These are phyloP conservation scores for Amanita molliuscula DNA, from an alignment of 768 basidiomycete species.

Conservation along the genomic window DNA sequence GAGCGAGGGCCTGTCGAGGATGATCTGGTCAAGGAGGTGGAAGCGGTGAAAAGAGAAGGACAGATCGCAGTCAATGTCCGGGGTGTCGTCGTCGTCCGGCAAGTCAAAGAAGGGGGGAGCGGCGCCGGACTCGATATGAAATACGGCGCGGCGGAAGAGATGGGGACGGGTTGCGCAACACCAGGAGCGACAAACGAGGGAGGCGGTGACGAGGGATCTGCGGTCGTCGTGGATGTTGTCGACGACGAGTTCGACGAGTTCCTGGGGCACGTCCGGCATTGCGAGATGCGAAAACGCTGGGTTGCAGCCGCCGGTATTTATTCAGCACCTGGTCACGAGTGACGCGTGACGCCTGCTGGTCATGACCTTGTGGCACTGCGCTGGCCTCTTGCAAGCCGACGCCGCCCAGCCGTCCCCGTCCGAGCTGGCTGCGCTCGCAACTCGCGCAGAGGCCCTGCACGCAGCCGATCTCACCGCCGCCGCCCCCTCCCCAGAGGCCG, in stretches of 20 bases:
- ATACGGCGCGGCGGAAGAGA: constrained; percentile 10
- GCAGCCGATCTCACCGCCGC: constrained; percentile 34
- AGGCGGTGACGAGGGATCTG: constrained; percentile 4
- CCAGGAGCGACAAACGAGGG: constrained; percentile 14
- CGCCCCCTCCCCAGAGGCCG: constrained; percentile 63
- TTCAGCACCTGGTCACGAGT: too few species aligned
- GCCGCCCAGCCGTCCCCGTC: constrained; percentile 12
- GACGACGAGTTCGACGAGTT: constrained; percentile 15
- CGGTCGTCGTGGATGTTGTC: constrained; percentile 14
- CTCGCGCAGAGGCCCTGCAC: constrained; percentile 40
- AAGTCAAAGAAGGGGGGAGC: not conserved
- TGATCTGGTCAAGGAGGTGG: constrained; percentile 8
- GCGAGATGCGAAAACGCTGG: too few species aligned
- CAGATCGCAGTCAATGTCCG: not conserved
- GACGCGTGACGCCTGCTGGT: too few species aligned
- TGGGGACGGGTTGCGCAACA: constrained; percentile 13
- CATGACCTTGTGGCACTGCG: constrained; percentile 41
- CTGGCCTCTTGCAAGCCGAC: constrained; percentile 25
- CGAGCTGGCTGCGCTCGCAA: constrained; percentile 33
- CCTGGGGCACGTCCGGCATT: constrained; percentile 15
- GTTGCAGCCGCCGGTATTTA: too few species aligned
- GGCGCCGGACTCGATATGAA: constrained; percentile 9
- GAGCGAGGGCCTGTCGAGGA: constrained; percentile 8
- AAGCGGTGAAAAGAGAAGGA: constrained; percentile 7
- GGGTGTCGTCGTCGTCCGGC: not conserved